Evolutionary conservation across 805 yeast species (phyloP), one percentile per base, ranked within the genome.

Genomic region (Wickerhamomyces bovis): DNA sequence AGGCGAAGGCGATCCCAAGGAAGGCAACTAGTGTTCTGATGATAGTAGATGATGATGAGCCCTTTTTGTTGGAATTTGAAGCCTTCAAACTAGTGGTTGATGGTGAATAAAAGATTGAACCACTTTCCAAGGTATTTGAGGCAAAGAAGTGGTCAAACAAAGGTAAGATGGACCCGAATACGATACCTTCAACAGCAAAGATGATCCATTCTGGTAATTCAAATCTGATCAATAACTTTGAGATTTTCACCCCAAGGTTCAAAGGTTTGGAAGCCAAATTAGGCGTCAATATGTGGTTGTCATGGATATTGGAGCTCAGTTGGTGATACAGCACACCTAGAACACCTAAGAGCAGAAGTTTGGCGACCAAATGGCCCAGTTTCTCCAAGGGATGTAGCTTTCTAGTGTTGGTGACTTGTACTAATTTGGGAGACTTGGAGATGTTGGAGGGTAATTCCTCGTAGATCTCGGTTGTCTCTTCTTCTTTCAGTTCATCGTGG

Each of bases 1-100:
- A 73, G 21, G 88, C 89, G 57, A 80, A 85, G 5, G 81, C 73
- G 31, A 85, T 76, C 3, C 95, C 95, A 39, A 85, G 65, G 55
- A 84, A 74, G 3, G 88, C 83, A 46, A 83, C 76, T 41, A 71
- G 63, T 19, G 80, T 59, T 54, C 76, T 64, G 3, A 72, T 53
- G 23, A 70, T 48, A 23, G 52, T 36, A 12, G 52, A 41, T 40
- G 49, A 33, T 36, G 39, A 38, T 7, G 19, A n/a, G 13, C 35
- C 31, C 16, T 42, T 43, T n/a, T 43, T 47, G 10, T 33, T 33
- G 4, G 36, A 11, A 6, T n/a, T 15, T 9, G 38, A 50, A 54
- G 8, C 48, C 47, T 6, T 54, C 53, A 23, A 31, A 22, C 19
- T 12, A 28, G 20, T 22, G 10, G 39, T 43, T 47, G 18, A 53